These are phyloP conservation scores for Stentor roeselii DNA, from an alignment of 73 alveolate genomes.

Conservation along the genomic window DNA sequence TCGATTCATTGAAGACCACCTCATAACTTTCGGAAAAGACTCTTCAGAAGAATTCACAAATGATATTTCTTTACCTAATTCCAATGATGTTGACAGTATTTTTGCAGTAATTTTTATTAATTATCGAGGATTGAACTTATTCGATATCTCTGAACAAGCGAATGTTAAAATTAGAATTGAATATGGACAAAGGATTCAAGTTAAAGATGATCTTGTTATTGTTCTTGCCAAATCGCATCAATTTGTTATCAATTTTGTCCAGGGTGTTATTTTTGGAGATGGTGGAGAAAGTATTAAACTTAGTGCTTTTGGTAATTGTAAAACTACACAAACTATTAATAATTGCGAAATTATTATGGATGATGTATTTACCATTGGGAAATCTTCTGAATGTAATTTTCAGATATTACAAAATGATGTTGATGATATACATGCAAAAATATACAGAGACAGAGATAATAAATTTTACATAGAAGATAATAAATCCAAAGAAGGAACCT, in stretches of 20 bases:
- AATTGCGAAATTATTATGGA: no score
- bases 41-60: not conserved
- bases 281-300: not conserved
- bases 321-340: not conserved
- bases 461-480: not conserved
- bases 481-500: not conserved
- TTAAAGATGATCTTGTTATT: not conserved
- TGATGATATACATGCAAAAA: not conserved
- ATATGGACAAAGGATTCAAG: not conserved
- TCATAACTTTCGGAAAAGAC: not conserved
- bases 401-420: not conserved
- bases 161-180: not conserved
- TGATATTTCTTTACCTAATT: not conserved
- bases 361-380: not conserved
- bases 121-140: not conserved
- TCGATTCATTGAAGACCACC: not conserved
- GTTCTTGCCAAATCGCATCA: not conserved
- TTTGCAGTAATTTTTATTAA: not conserved
- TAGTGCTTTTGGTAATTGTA: not conserved
- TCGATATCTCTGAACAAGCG: not conserved
- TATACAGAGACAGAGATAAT: not conserved
- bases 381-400: no score
- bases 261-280: not conserved
- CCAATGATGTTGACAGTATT: not conserved
- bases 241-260: no score